phyloP scores from a whole-genome alignment of 1,284 basidiomycete genomes.

The Chondrostereum purpureum region DNA sequence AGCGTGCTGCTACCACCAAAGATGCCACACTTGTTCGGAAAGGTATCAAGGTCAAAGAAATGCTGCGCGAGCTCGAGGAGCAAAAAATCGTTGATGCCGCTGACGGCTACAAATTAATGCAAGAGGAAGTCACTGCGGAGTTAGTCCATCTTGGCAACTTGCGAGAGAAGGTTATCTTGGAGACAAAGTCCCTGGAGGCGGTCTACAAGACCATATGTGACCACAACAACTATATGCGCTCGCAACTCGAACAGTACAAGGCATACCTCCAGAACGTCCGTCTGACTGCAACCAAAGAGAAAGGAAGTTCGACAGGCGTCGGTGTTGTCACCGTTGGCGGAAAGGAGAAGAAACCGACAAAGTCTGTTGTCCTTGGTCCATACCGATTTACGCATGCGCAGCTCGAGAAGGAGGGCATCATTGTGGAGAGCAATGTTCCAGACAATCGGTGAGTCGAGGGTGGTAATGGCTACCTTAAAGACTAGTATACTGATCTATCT shows the following conservation, averaged over 20 bases:
- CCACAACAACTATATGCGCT: constrained; percentile 95
- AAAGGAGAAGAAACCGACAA: constrained; percentile 90
- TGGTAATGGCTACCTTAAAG: no score
- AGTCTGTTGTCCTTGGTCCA: constrained; percentile 86
- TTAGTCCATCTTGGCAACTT: constrained; percentile 94
- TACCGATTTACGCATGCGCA: constrained; percentile 97
- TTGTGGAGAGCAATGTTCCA: constrained; percentile 97
- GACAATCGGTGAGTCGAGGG: constrained; percentile 88
- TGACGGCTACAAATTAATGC: constrained; percentile 91
- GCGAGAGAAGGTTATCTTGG: constrained; percentile 90
- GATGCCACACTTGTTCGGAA: constrained; percentile 92
- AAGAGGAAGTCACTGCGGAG: constrained; percentile 94
- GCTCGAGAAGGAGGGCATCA: constrained; percentile 99
- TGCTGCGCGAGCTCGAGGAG: constrained; percentile 94
- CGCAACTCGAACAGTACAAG: constrained; percentile 98
- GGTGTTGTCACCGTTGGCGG: constrained; percentile 95
- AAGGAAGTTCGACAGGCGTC: constrained; percentile 78
- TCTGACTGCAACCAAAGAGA: constrained; percentile 81
- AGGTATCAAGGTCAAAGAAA: constrained; percentile 99
- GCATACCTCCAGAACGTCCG: constrained; percentile 98
- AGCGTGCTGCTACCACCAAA: constrained; percentile 94
- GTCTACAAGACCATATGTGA: constrained; percentile 99
- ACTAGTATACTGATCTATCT: constrained; percentile 12
- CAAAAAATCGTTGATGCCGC: constrained; percentile 76
- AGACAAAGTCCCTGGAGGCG: constrained; percentile 88